phyloP scores from a whole-genome alignment of 169 alveolate species.

The Sarcocystis neurona region DNA sequence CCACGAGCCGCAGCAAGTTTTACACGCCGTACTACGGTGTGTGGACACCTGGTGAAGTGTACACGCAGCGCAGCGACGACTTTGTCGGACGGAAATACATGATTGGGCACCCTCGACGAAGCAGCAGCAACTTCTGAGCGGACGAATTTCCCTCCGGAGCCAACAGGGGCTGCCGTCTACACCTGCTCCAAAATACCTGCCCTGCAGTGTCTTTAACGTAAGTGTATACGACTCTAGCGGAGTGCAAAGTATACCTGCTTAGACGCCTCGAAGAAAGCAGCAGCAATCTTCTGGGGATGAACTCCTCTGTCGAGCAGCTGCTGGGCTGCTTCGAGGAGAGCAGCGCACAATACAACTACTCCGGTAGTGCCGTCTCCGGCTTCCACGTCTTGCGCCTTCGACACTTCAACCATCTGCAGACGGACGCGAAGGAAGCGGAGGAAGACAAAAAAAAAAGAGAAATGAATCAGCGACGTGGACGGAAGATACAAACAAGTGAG shows the following conservation, averaged over 20 bases:
- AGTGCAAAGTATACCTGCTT: conserved; percentile 73
- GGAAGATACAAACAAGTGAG: background rate
- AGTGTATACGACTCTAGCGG: no score
- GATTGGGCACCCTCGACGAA: no score
- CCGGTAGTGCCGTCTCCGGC: conserved; percentile 99
- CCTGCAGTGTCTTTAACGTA: no score
- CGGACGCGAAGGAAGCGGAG: background rate
- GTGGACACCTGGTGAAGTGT: no score
- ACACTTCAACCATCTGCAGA: conserved; percentile 93
- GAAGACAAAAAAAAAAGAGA: background rate
- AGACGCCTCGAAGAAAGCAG: conserved; percentile 92
- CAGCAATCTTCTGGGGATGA: conserved; percentile 97
- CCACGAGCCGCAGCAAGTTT: no score
- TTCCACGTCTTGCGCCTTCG: conserved; percentile 98
- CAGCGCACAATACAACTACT: conserved; percentile 98
- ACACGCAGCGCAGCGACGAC: no score
- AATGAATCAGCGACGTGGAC: background rate
- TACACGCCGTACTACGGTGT: no score
- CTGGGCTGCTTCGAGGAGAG: conserved; percentile 95
- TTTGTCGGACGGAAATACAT: no score
- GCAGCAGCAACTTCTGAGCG: no score
- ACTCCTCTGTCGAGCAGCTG: conserved; percentile 84
- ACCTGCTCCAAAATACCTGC: no score
- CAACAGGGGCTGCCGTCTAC: no score
- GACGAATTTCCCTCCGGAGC: no score